phyloP scores from a whole-genome alignment of 2,329 filamentous ascomycete genomes.

The Penicillium concentricum region DNA sequence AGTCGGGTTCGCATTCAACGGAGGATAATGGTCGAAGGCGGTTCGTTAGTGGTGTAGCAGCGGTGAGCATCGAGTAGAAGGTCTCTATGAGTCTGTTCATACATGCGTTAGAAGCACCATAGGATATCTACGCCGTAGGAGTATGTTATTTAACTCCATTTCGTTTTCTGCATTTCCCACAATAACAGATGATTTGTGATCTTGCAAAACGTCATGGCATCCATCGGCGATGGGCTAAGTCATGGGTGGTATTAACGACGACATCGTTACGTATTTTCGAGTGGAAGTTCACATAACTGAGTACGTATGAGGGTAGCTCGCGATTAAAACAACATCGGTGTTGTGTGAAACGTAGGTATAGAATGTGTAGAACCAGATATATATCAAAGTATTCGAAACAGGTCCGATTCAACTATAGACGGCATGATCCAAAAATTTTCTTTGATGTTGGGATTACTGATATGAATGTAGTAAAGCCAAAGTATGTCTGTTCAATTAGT shows the following conservation, averaged over 20 bases:
- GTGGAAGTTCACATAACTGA: not conserved
- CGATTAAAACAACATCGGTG: no score
- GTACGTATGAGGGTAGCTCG: not conserved
- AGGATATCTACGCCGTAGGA: not conserved
- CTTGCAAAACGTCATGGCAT: conserved; percentile 1
- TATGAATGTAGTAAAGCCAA: no score
- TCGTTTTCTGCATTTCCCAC: no score
- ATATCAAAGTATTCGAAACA: not conserved
- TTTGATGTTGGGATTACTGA: no score
- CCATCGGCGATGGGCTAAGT: not conserved
- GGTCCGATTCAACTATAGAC: not conserved
- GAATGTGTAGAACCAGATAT: no score
- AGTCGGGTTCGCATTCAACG: not conserved
- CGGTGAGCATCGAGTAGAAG: not conserved
- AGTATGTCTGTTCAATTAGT: not conserved
- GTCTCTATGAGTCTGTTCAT: no score
- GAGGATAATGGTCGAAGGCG: no score
- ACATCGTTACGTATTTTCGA: not conserved
- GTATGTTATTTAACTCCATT: no score
- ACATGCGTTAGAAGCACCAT: not conserved
- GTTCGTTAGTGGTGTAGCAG: not conserved
- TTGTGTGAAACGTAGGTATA: no score
- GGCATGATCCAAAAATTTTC: no score
- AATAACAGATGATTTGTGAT: not conserved
- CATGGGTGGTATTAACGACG: not conserved